phyloP scores from a whole-genome alignment of 2,329 filamentous ascomycete species.

The Metarhizium sp. region DNA sequence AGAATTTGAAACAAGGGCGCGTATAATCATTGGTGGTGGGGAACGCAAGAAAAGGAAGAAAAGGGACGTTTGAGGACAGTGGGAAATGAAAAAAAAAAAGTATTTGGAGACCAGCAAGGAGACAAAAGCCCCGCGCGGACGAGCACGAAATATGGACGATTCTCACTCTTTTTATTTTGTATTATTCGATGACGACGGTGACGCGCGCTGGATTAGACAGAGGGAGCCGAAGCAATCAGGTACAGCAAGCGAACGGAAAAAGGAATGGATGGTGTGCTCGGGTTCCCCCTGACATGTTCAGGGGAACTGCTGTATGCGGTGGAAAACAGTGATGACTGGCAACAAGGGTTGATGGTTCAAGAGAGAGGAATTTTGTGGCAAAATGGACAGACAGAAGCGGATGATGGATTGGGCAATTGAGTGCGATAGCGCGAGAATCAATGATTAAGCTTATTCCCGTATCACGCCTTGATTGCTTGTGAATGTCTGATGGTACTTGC shows the following conservation, averaged over 20 bases:
- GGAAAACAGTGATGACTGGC: slow-evolving; percentile 13
- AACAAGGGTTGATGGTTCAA: neutral
- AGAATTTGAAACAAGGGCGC: slow-evolving; percentile 1
- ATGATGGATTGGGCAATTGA: slow-evolving; percentile 19
- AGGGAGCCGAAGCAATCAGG: neutral
- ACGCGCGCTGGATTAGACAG: neutral
- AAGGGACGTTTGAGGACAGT: slow-evolving; percentile 17
- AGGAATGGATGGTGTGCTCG: neutral
- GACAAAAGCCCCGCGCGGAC: slow-evolving; percentile 8
- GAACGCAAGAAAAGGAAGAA: slow-evolving; percentile 12
- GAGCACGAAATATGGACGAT: neutral
- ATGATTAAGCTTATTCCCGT: neutral
- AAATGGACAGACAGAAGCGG: slow-evolving; percentile 13
- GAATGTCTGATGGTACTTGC: neutral
- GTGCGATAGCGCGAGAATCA: slow-evolving; percentile 14
- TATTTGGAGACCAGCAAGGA: slow-evolving; percentile 7
- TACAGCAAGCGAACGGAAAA: slow-evolving; percentile 3
- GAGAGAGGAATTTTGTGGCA: slow-evolving; percentile 14
- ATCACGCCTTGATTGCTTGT: neutral
- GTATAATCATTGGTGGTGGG: slow-evolving; percentile 18
- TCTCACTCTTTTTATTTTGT: neutral
- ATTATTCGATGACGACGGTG: neutral
- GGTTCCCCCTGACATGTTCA: slow-evolving; percentile 7
- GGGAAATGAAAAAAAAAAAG: slow-evolving; percentile 14
- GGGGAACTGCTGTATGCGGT: slow-evolving; percentile 6